phyloP scores from a whole-genome alignment of 768 basidiomycete species.

The Leucocoprinus birnbaumii region DNA sequence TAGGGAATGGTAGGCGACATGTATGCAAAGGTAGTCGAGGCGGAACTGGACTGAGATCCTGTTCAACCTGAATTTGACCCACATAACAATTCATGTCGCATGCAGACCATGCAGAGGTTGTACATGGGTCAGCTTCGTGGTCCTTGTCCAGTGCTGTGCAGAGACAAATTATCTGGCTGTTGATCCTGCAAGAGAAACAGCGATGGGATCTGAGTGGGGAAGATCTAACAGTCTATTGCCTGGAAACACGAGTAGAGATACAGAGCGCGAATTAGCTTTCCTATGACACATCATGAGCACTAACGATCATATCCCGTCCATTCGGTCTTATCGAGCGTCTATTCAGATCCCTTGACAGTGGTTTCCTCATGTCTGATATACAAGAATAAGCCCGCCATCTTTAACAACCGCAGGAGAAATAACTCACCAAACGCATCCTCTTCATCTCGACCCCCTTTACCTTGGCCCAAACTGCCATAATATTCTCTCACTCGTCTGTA shows the following conservation, averaged over 20 bases:
- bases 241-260: not conserved
- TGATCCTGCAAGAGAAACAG: no score
- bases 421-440: constrained; percentile 89
- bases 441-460: constrained; percentile 76
- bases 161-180: no score
- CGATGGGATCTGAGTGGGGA: no score
- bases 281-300: constrained; percentile 55
- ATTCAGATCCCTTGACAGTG: constrained; percentile 56
- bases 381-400: not conserved
- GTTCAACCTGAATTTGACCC: no score
- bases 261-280: constrained; percentile 5
- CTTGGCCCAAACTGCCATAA: constrained; percentile 74
- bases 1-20: constrained; percentile 42
- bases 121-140: no score
- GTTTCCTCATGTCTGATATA: constrained; percentile 64
- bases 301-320: constrained; percentile 71
- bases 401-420: constrained; percentile 2
- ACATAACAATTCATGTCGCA: not conserved
- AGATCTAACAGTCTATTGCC: not conserved
- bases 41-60: no score
- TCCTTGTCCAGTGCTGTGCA: no score
- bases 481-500: constrained; percentile 90
- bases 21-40: constrained; percentile 21
- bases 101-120: no score
- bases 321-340: constrained; percentile 69